phyloP scores from a whole-genome alignment of 2,329 filamentous ascomycete genomes.

The Cladophialophora bantiana region DNA sequence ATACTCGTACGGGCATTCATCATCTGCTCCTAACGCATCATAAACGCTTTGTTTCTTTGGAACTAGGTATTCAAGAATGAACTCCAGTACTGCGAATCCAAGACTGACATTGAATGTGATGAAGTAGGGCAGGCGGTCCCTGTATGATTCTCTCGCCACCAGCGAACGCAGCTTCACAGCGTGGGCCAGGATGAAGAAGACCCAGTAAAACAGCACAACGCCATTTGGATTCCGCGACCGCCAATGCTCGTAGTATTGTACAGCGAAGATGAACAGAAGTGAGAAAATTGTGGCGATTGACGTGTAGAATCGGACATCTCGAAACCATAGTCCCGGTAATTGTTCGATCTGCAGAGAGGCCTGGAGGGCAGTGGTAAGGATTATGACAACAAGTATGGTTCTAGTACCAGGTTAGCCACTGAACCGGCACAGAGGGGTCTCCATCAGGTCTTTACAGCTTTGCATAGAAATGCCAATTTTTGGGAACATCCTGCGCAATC shows the following conservation, averaged over 20 bases:
- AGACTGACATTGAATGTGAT: constrained; percentile 75
- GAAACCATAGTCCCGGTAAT: constrained; percentile 73
- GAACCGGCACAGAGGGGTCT: neutral
- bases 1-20: constrained; percentile 81
- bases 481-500: constrained; percentile 70
- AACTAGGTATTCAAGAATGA: constrained; percentile 83
- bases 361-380: constrained; percentile 73
- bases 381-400: constrained; percentile 69
- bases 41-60: constrained; percentile 78
- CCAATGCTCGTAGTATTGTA: constrained; percentile 88
- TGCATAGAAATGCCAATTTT: constrained; percentile 90
- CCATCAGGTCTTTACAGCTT: constrained; percentile 72
- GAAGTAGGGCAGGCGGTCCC: constrained; percentile 74
- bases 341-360: constrained; percentile 76
- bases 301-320: constrained; percentile 87
- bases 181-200: constrained; percentile 79
- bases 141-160: constrained; percentile 76
- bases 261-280: constrained; percentile 73
- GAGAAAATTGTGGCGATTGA: constrained; percentile 75
- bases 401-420: constrained; percentile 47
- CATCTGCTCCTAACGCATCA: constrained; percentile 70
- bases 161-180: constrained; percentile 86
- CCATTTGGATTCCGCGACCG: constrained; percentile 84
- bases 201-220: constrained; percentile 90
- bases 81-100: constrained; percentile 73